A percentile compares a stretch with the other conserved stretches of the same genome.
Conservation (phyloP, 768 basidiomycete genomes). For the Pisolithus tinctorius region DNA sequence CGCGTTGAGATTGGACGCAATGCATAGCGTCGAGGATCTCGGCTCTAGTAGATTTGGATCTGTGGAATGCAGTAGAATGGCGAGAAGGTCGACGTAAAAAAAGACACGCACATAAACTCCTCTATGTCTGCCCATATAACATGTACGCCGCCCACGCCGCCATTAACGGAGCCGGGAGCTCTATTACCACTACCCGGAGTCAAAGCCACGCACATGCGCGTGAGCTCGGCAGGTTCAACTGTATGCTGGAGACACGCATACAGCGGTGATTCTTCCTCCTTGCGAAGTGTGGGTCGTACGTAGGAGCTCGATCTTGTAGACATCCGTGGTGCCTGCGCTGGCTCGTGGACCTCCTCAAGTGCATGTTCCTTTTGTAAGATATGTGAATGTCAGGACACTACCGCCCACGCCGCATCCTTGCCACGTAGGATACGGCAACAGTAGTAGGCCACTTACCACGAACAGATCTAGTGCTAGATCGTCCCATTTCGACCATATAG, state of each 20-base stretch:
- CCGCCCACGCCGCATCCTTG: not conserved
- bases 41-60: conserved; percentile 18
- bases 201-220: conserved; percentile 13
- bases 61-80: not conserved
- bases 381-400: not conserved
- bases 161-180: no score
- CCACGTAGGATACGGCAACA: not conserved
- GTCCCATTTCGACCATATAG: conserved; percentile 21
- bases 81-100: not conserved
- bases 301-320: not conserved
- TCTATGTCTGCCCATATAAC: conserved; percentile 25
- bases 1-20: conserved; percentile 15
- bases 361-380: conserved; percentile 14
- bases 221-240: conserved; percentile 18
- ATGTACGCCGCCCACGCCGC: conserved; percentile 12
- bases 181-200: not conserved
- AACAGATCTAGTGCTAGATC: conserved; percentile 16
- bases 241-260: conserved; percentile 23
- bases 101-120: conserved; percentile 19
- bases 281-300: conserved; percentile 19
- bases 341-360: conserved; percentile 15
- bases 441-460: conserved; percentile 7
- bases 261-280: conserved; percentile 23
- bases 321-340: no score
- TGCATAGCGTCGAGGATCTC: conserved; percentile 26